A percentile compares a stretch with the other conserved stretches of the same genome.
These are phyloP conservation scores for Fusarium zealandicum DNA, from an alignment of 2,329 filamentous ascomycete species.

Conservation along the genomic window DNA sequence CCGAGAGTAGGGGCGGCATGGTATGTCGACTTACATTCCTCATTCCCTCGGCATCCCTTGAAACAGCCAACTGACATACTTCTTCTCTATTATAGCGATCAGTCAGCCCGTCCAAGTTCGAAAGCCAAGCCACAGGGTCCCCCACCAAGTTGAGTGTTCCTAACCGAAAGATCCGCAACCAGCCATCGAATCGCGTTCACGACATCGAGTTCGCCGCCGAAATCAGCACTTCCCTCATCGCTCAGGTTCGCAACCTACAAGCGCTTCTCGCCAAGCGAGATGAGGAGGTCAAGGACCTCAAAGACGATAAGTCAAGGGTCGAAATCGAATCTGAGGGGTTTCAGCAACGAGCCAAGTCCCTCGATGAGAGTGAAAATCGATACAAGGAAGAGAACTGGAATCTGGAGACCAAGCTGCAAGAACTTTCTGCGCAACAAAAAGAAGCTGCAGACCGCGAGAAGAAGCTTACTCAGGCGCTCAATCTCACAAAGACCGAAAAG, in stretches of 20 bases:
- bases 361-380: slow-evolving; percentile 93
- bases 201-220: slow-evolving; percentile 99
- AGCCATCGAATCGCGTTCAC: slow-evolving; percentile 85
- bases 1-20: slow-evolving; percentile 59
- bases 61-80: slow-evolving; percentile 14
- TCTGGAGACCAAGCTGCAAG: slow-evolving; percentile 89
- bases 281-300: slow-evolving; percentile 78
- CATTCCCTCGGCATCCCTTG: not conserved
- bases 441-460: slow-evolving; percentile 84
- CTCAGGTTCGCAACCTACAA: slow-evolving; percentile 93
- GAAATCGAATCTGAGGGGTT: slow-evolving; percentile 84
- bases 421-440: slow-evolving; percentile 75
- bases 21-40: slow-evolving; percentile 50
- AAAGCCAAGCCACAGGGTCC: slow-evolving; percentile 82
- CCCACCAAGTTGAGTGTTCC: slow-evolving; percentile 89
- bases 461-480: slow-evolving; percentile 77
- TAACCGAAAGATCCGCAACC: slow-evolving; percentile 87
- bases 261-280: slow-evolving; percentile 85
- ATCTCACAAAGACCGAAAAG: slow-evolving; percentile 76
- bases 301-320: slow-evolving; percentile 77
- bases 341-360: slow-evolving; percentile 77
- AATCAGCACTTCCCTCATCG: slow-evolving; percentile 91
- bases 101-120: slow-evolving; percentile 78
- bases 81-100: slow-evolving; percentile 61
- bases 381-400: slow-evolving; percentile 99